Evolutionary conservation across 805 yeast genomes (phyloP), one percentile per base, ranked within the genome.

Genomic region (Candida mattraensis): DNA sequence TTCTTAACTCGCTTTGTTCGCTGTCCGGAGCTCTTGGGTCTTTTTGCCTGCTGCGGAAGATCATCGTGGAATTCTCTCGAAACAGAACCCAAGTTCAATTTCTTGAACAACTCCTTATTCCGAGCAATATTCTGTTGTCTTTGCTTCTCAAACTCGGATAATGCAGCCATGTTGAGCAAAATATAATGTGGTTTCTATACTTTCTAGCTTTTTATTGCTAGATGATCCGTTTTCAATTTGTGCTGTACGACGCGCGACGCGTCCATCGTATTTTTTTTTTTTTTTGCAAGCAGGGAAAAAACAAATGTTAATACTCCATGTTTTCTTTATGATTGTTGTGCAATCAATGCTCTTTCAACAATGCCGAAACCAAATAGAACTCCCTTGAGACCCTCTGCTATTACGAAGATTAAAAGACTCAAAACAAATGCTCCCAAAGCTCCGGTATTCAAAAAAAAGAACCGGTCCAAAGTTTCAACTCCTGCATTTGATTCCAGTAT

Each of bases 91-190:
- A 91, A 66, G 45, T 87, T 83, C 45, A 91, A 69, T 46, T 82
- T 78, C 48, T 76, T 70, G 34, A 91, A 66, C 16, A 89, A 71
- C 46, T 79, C 85, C 56, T 80, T 78, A 61, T 91, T 93, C 32
- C 98, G 70, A 45, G 79, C 85, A 41, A 91, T 93, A 54, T 87
- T 87, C 40, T 77, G 86, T 52, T 74, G 80, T 40, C 94, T 62
- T 53, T 78, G 80, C 50, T 67, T 73, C 58, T 85, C 93, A 53
- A 85, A 82, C 22, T 80, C 87, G 2, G 84, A 73, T 19, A 81
- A 20, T 7, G 15, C 41, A 7, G 43, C 51, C 64, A 60, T 60
- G 12, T 16, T 30, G 11, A 9, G 1, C 1, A n/a, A n/a, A n/a
- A n/a, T n/a, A n/a, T n/a, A n/a, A n/a, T n/a, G n/a, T n/a, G n/a